Evolutionary conservation across 805 yeast species (phyloP), one percentile per base, ranked within the genome.

Genomic region (Starmerella kuoi): DNA sequence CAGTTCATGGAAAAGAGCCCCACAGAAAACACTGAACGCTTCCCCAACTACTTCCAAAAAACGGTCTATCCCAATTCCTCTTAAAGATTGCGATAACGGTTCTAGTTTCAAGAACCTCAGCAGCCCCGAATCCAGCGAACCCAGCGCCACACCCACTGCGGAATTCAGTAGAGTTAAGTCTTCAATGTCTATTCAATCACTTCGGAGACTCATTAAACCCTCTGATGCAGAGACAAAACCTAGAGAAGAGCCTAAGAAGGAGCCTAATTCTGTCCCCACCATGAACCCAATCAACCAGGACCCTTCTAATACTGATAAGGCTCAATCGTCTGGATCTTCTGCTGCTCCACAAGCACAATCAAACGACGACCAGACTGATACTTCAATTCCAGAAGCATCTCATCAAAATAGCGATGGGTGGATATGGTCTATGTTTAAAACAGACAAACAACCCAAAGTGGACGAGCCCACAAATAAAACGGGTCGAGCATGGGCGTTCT

Each of bases 401-500:
- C 28, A 25, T 11, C 12, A 25, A 25, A 25, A 14, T 11, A 25
- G 21, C 6, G 37, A 33, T 18, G 15, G 37, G 17, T 20, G 37
- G 26, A 20, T 33, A 4, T 33, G 37, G 37, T 33, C 37, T n/a
- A n/a, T 33, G 5, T 21, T 33, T 26, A 20, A 21, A n/a, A 33
- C 26, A 12, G 37, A 33, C 26, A 33, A 21, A n/a, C 26, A 18
- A 19, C 25, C 24, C 6, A 12, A 20, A 18, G 26, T 18, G 17
- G 22, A 17, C 6, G 22, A 9, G 35, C n/a, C n/a, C 35, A n/a
- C 35, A 5, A 24, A 6, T 6, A 32, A 32, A n/a, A 24, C 23
- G n/a, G 39, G 32, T 6, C 5, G 38, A 8, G 44, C 59, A 3
- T 60, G 63, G 63, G 64, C 58, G 3, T 60, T 60, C 41, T 60